Evolutionary conservation across 2,329 filamentous ascomycete species (phyloP), one percentile per base, ranked within the genome.

Genomic region (Hypoxylon sp.): DNA sequence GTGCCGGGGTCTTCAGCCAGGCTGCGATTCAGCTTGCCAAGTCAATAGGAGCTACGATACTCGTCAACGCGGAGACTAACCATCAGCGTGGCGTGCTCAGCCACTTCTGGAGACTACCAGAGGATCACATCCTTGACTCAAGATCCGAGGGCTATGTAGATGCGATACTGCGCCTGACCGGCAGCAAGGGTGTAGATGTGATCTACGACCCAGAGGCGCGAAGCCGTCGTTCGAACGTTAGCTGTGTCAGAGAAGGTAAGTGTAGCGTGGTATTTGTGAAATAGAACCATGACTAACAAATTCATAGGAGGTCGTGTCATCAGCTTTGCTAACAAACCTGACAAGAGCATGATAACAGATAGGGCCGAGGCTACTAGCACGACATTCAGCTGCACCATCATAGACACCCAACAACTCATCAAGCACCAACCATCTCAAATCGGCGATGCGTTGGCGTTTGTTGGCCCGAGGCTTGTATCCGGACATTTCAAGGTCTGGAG

Each of bases 21-120:
- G 82, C 81, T 8, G 84, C 83, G 2, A 71, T 87, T 2, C 77
- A 80, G 10, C 68, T 86, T 2, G 82, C 82, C 25, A 76, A 72
- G 49, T 62, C 75, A 1, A 68, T 77, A 6, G 83, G 80, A 0
- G 81, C 80, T 7, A 77, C 81, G 2, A 72, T 88, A 1, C 84
- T 83, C 61, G 79, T 78, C 1, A 86, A 82, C 0, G 80, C 84
- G 5, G 53, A 71, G 0, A 74, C 70, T 4, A 49, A 74, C 0
- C 69, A 75, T 0, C 84, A 89, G 63, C 79, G 78, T 27, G 50
- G 74, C 0, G 60, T 80, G 2, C 73, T 89, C 1, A 58, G 76
- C 3, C 20, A 74, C 0, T 50, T 62, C 0, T 77, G 79, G 48
- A 79, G 79, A 0, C 61, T 88, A 3, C 69, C 74, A 0, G 53